Conservation (phyloP, 305 asterid species). For the Fraxinus platypoda region DNA sequence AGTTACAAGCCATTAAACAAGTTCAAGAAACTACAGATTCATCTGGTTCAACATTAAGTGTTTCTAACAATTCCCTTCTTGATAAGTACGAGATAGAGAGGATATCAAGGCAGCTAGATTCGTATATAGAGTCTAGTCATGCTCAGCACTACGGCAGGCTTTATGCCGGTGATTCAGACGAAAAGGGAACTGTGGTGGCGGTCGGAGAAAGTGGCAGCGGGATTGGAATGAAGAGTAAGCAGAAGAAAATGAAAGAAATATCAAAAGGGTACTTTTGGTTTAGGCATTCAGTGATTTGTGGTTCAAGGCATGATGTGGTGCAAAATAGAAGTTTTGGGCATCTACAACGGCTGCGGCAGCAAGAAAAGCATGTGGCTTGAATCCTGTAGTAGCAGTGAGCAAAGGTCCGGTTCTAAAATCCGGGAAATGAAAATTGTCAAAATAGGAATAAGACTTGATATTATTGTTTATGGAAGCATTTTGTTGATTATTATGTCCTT, state of each 20-base stretch:
- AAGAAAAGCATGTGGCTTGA: constrained; percentile 10
- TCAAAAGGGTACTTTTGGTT: constrained; percentile 18
- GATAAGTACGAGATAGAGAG: constrained; percentile 65
- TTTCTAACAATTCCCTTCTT: constrained; percentile 36
- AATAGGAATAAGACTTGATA: not conserved
- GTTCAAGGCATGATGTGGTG: constrained; percentile 36
- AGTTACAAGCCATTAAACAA: constrained; percentile 41
- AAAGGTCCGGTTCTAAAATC: not conserved
- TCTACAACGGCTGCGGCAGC: not conserved
- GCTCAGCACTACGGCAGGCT: constrained; percentile 7
- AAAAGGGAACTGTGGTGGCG: not conserved
- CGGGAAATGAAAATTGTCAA: not conserved
- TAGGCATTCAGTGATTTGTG: constrained; percentile 25
- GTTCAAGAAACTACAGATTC: not conserved
- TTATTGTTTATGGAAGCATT: not conserved
- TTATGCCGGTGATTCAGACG: not conserved
- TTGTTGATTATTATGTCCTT: not conserved
- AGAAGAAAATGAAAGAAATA: constrained; percentile 13
- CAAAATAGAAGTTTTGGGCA: constrained; percentile 1
- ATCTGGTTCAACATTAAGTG: not conserved
- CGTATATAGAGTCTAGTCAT: constrained; percentile 38
- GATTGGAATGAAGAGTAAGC: not conserved
- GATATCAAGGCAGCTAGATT: constrained; percentile 55
- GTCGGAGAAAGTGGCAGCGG: not conserved
- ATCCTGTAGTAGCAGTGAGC: not conserved